Evolutionary conservation across 2,329 filamentous ascomycete genomes (phyloP), one percentile per base, ranked within the genome.

Genomic region (Xylariaceae sp.): DNA sequence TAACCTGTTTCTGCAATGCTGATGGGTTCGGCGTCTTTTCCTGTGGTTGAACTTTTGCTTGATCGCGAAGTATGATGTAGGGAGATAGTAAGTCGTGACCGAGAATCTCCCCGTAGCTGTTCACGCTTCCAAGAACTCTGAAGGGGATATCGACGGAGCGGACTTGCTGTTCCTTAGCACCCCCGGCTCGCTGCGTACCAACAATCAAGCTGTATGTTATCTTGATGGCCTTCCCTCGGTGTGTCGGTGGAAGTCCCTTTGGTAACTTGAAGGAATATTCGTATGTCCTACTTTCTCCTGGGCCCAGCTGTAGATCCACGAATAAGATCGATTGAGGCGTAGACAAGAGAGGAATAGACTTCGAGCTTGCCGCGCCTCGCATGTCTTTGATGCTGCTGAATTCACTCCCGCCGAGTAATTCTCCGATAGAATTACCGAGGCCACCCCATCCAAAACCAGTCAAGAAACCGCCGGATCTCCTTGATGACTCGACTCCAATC

Each of bases 251-350:
- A n/a, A 99, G 76, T 0, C 93, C 93, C 69, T 86, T 87, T 0
- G 94, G 94, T 56, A 99, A 77, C 50, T 83, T 88, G 72, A 97
- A 97, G 1, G 85, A 83, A 73, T 97, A 99, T 53, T 89, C 90
- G 69, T 89, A 99, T 52, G 87, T 88, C 67, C 85, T 88, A 73
- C 91, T 95, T 75, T 99, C 92, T 1, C 93, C 94, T 0, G 94
- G 92, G 5, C 83, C 87, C 18, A 99, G 82, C 67, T 88, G 86
- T 58, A 99, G 78, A 73, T 99, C 92, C 56, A 99, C 94, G 73
- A 99, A 99, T 10, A 99, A 77, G 62, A 99, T 90, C 1, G 92
- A 96, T 75, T 97, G 94, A 1, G 93, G 92, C 4, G 93, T 97
- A 13, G 90, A 94, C n/a, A 99, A 80, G 51, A 99, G 78, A 0